These are phyloP conservation scores for Sphaerostilbella broomeana DNA, from an alignment of 2,329 filamentous ascomycete species.

Conservation along the genomic window DNA sequence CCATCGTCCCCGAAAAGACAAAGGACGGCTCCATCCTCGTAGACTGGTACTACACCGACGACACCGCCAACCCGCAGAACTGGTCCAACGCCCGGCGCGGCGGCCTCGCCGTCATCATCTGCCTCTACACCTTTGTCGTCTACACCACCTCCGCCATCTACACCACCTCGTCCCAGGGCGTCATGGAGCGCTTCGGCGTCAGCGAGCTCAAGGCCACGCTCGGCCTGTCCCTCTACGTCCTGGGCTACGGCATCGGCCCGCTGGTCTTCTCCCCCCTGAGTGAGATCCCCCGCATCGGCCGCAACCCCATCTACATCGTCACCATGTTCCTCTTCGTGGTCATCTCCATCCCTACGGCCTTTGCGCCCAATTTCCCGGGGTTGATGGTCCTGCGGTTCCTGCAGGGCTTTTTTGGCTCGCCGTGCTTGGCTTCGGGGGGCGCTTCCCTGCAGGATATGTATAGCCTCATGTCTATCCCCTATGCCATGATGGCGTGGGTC, in stretches of 20 bases:
- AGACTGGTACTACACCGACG: constrained; percentile 50
- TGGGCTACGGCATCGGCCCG: constrained; percentile 58
- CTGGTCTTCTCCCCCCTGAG: constrained; percentile 59
- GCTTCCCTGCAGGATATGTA: constrained; percentile 49
- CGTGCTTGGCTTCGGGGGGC: constrained; percentile 54
- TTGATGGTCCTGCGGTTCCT: constrained; percentile 59
- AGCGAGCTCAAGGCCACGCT: constrained; percentile 45
- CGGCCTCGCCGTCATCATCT: constrained; percentile 39
- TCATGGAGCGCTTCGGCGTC: constrained; percentile 49
- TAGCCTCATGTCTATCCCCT: constrained; percentile 48
- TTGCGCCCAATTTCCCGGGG: constrained; percentile 56
- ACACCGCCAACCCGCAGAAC: constrained; percentile 50
- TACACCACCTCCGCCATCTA: constrained; percentile 45
- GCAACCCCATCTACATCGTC: constrained; percentile 61
- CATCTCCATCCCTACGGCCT: constrained; percentile 56
- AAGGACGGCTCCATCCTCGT: constrained; percentile 46
- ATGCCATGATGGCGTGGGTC: constrained; percentile 55
- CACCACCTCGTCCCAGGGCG: constrained; percentile 37
- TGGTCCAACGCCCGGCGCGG: constrained; percentile 40
- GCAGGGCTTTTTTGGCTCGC: constrained; percentile 60
- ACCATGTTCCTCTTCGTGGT: constrained; percentile 65
- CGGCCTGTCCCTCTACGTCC: constrained; percentile 56
- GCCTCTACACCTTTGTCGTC: constrained; percentile 55
- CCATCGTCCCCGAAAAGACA: constrained; percentile 42
- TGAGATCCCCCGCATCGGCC: constrained; percentile 60